These are phyloP conservation scores for Tolypocladium tropicale DNA, from an alignment of 2,329 filamentous ascomycete genomes.

Conservation along the genomic window DNA sequence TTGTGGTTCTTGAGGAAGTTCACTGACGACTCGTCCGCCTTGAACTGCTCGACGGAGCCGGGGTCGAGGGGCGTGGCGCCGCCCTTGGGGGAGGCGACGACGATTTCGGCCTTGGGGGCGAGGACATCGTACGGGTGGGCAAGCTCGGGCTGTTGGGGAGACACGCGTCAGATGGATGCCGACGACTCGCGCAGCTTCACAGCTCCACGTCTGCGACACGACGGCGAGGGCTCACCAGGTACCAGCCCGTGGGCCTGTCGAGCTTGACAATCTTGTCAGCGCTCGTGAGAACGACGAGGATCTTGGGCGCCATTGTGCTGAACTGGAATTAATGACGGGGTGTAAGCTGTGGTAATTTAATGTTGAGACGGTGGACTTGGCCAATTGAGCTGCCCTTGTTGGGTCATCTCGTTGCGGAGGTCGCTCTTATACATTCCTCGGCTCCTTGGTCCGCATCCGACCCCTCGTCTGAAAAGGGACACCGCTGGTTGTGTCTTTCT, in stretches of 20 bases:
- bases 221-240: slow-evolving; percentile 36
- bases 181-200: background rate
- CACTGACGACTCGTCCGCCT: slow-evolving; percentile 39
- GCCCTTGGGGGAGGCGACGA: slow-evolving; percentile 52
- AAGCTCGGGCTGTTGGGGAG: slow-evolving; percentile 41
- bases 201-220: no score
- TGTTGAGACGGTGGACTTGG: background rate
- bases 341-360: background rate
- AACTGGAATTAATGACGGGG: background rate
- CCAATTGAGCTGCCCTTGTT: background rate
- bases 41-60: slow-evolving; percentile 42
- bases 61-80: slow-evolving; percentile 53
- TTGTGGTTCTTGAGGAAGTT: slow-evolving; percentile 46
- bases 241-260: slow-evolving; percentile 58
- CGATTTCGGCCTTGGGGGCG: slow-evolving; percentile 39
- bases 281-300: slow-evolving; percentile 64
- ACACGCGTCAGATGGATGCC: background rate
- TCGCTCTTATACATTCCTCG: background rate
- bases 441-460: background rate
- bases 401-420: background rate
- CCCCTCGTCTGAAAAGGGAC: background rate
- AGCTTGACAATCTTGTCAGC: slow-evolving; percentile 36
- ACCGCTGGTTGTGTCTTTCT: background rate
- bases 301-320: slow-evolving; percentile 39
- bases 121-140: slow-evolving; percentile 55